These are phyloP conservation scores for Hypsizygus ulmarius DNA, from an alignment of 1,284 basidiomycete species.

Conservation along the genomic window DNA sequence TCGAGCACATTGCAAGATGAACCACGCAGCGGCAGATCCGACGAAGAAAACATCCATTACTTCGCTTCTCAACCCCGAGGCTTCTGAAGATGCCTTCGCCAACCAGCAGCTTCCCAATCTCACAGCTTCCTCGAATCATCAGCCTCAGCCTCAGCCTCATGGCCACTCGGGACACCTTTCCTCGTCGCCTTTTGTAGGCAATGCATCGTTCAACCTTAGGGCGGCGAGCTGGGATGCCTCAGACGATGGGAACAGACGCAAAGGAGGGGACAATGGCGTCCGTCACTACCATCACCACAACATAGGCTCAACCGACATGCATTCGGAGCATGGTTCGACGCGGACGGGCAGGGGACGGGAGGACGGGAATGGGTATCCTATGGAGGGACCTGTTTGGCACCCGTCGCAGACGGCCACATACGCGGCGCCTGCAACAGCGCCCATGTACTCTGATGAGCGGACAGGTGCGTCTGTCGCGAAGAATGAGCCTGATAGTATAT, in stretches of 20 bases:
- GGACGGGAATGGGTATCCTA: not conserved
- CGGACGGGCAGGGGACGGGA: not conserved
- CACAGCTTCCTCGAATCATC: constrained; percentile 19
- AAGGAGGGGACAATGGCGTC: constrained; percentile 19
- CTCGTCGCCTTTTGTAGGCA: constrained; percentile 11
- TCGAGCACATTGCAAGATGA: constrained; percentile 10
- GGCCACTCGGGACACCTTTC: constrained; percentile 18
- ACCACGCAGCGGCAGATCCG: constrained; percentile 36
- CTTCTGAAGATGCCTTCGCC: constrained; percentile 27
- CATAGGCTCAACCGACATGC: constrained; percentile 1
- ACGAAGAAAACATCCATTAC: constrained; percentile 41
- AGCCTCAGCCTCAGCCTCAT: constrained; percentile 23
- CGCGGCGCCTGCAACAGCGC: constrained; percentile 20
- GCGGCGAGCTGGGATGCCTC: constrained; percentile 35
- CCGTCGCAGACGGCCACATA: constrained; percentile 21
- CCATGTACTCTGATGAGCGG: constrained; percentile 34
- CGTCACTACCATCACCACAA: constrained; percentile 20
- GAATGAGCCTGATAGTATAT: constrained; percentile 2
- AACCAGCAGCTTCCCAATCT: constrained; percentile 21
- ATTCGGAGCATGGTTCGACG: constrained; percentile 11
- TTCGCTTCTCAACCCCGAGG: constrained; percentile 41
- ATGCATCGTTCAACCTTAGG: constrained; percentile 31
- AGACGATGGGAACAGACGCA: constrained; percentile 24
- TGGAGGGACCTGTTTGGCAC: constrained; percentile 18
- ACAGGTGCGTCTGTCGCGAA: constrained; percentile 26